Evolutionary conservation across 208 protist genomes (phyloP).

Genomic region (Phytomonas francai): DNA sequence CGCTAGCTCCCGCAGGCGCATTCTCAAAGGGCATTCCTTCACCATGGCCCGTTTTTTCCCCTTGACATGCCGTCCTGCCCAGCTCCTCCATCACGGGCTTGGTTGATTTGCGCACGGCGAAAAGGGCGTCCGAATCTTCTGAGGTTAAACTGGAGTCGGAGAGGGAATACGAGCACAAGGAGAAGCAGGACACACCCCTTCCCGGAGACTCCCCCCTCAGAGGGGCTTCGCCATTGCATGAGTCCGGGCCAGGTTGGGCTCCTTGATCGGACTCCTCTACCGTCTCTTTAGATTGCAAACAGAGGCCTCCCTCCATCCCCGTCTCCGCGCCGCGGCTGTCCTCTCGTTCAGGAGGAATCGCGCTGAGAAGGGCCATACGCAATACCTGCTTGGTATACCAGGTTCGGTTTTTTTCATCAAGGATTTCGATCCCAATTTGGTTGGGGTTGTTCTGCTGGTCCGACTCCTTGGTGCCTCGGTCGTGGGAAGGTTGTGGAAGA

Average conservation of each 20-base stretch:
- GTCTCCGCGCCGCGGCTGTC: neutral
- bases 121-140: neutral
- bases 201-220: neutral
- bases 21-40: neutral
- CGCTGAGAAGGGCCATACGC: slow-evolving; percentile 37
- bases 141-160: neutral
- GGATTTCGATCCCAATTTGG: slow-evolving; percentile 68
- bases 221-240: neutral
- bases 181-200: neutral
- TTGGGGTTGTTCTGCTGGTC: slow-evolving; percentile 50
- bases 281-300: neutral
- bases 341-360: slow-evolving; percentile 16
- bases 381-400: slow-evolving; percentile 71
- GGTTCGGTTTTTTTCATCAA: slow-evolving; percentile 36
- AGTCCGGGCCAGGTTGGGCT: neutral
- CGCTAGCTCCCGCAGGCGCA: neutral
- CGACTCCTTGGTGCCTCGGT: neutral
- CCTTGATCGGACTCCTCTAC: neutral
- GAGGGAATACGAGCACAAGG: neutral
- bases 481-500: neutral
- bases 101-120: neutral
- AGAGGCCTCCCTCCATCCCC: no score
- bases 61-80: neutral
- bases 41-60: neutral
- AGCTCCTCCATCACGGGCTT: neutral